Evolutionary conservation across 768 basidiomycete species (phyloP), one percentile per base, ranked within the genome.

Genomic region (Hemileccinum rubropunctum): DNA sequence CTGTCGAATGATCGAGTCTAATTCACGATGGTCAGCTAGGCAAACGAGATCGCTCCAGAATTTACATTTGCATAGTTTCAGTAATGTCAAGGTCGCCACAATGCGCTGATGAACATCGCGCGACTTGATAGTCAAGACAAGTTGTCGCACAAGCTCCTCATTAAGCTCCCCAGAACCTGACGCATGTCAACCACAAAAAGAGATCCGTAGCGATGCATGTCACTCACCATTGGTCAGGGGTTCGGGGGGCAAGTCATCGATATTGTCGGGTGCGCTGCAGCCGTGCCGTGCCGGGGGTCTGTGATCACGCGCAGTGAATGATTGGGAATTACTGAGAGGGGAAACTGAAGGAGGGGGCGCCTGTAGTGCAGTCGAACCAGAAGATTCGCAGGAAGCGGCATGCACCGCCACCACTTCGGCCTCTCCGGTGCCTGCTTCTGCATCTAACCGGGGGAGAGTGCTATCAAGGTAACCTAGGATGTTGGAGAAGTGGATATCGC

Each of bases 51-150:
- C 7, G 11, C 15, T 37, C 3, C 10, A 32, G 18, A 17, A 27
- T 52, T 44, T 32, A 56, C 53, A n/a, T 23, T 20, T 28, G 17
- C 46, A 56, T 9, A 57, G 13, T 12, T 57, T 57, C 15, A 56
- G n/a, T 26, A 57, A 18, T 6, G 43, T 37, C 36, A 57, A 42
- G 6, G 56, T 57, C 15, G 49, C 46, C 2, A 6, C 20, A 2
- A 23, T 56, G 38, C 56, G 46, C 13, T 42, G 5, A 18, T 21
- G 26, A 17, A 15, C 8, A 38, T 46, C 3, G 2, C 21, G 7
- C 2, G 53, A 55, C 15, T 42, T 5, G 30, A 45, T 21, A 3
- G 56, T 17, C 17, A 0, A 33, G 8, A 50, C 3, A 9, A 57
- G 17, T 23, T 42, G 37, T 21, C 1, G 9, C 38, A 54, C 44